Evolutionary conservation across 1,284 basidiomycete species (phyloP).

Genomic region (Baeospora myosura): DNA sequence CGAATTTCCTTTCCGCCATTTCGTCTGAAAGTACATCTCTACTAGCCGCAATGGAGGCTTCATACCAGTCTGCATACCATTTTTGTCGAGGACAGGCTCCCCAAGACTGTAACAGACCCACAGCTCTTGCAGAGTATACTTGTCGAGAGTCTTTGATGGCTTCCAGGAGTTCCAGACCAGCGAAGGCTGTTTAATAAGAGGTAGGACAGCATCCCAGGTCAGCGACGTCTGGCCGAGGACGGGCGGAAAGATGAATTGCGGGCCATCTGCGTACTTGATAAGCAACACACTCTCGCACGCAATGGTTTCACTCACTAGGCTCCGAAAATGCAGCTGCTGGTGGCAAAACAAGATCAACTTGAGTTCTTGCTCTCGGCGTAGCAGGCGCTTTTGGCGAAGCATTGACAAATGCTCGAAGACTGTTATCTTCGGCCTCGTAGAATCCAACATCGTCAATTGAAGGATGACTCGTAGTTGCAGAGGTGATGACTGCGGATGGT

Average conservation of each 20-base stretch:
- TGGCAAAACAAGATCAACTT: constrained; percentile 17
- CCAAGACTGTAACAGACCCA: constrained; percentile 17
- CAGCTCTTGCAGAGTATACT: constrained; percentile 14
- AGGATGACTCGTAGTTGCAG: neutral
- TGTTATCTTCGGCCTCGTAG: constrained; percentile 9
- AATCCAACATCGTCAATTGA: constrained; percentile 4
- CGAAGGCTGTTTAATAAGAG: constrained; percentile 14
- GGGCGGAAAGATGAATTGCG: constrained; percentile 15
- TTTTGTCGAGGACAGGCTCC: constrained; percentile 9
- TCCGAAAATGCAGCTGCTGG: neutral
- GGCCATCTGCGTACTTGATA: constrained; percentile 3
- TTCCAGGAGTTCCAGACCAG: constrained; percentile 19
- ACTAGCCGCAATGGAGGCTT: constrained; percentile 19
- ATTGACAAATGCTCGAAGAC: constrained; percentile 13
- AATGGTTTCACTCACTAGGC: constrained; percentile 6
- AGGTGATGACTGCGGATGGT: neutral
- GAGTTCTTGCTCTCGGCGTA: constrained; percentile 7
- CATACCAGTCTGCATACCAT: constrained; percentile 14
- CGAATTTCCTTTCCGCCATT: constrained; percentile 14
- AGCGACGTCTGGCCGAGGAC: constrained; percentile 17
- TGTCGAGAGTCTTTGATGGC: constrained; percentile 14
- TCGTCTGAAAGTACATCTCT: constrained; percentile 16
- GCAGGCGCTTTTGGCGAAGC: constrained; percentile 7
- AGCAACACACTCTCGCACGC: neutral
- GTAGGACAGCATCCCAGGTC: constrained; percentile 16